Evolutionary conservation across 345 rosid species (phyloP), one percentile per base, ranked within the genome.

Genomic region (Eucalyptus polybractea): DNA sequence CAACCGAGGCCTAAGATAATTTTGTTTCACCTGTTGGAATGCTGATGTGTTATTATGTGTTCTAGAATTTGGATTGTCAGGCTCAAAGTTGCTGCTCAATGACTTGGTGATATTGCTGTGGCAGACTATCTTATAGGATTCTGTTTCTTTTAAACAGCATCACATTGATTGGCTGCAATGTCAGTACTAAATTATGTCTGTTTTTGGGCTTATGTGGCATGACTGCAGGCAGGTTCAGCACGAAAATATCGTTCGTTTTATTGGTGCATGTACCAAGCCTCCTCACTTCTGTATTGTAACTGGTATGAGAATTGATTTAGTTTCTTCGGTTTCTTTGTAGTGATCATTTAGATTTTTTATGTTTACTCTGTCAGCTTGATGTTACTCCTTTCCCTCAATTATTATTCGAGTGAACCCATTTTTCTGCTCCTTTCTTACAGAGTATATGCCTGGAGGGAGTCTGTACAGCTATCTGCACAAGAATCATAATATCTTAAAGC

Each of bases 381-480:
- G 83, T 76, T 76, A 37, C 83, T 21, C 47, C 13, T 76, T 37
- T 37, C 65, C 24, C 42, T 33, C 24, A 53, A 53, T 51, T 50
- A 50, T 50, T 22, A 53, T 51, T 86, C 3, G n/a, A 76, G 83
- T 5, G 87, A 88, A 49, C 45, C 87, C 19, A 51, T 65, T 80
- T 51, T 50, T 22, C 25, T 62, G 86, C 37, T 89, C 88, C 80
- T 50, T 90, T 80, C 89, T 89, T 93, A 93, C 94, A 96, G 98
- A 96, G 93, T 96, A 93, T 89, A 95, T 96, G 98, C 93, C 95
- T 31, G 95, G 96, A 89, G 98, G 98, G 89, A 95, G 95, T 93
- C 93, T 96, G 88, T 96, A 94, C 91, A 92, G 92, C 90, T 95
- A 93, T 92, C 89, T 96, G 95, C 98, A 94, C 87, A 94, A 93